phyloP scores from a whole-genome alignment of 2,329 filamentous ascomycete genomes.

The Myotisia sp. region DNA sequence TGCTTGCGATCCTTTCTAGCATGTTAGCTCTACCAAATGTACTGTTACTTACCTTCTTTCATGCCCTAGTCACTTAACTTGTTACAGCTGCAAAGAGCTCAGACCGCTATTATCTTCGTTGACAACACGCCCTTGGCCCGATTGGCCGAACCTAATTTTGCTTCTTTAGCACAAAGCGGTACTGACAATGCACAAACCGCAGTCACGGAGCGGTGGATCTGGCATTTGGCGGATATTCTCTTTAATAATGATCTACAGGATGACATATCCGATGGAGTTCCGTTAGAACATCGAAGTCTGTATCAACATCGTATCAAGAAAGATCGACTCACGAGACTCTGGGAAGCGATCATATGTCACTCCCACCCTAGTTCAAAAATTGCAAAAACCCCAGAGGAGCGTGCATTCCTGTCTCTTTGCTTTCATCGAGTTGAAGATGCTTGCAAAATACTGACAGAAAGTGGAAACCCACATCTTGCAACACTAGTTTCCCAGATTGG shows the following conservation, averaged over 20 bases:
- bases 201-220: constrained; percentile 42
- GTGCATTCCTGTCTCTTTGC: constrained; percentile 66
- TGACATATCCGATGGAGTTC: constrained; percentile 31
- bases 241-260: constrained; percentile 54
- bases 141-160: constrained; percentile 22
- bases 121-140: constrained; percentile 46
- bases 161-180: constrained; percentile 20
- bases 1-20: too few relatives aligned
- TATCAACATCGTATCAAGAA: constrained; percentile 35
- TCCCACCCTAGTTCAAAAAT: constrained; percentile 52
- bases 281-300: constrained; percentile 24
- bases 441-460: constrained; percentile 61
- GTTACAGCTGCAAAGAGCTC: constrained; percentile 23
- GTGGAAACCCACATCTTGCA: constrained; percentile 68
- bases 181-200: constrained; percentile 17
- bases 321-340: constrained; percentile 32
- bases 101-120: constrained; percentile 34
- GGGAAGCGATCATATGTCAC: constrained; percentile 36
- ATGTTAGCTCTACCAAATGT: not conserved
- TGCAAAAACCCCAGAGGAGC: constrained; percentile 58
- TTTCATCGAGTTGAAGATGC: constrained; percentile 69
- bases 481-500: constrained; percentile 74
- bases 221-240: constrained; percentile 73
- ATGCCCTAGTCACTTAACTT: constrained; percentile 17
- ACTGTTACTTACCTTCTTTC: constrained; percentile 3